Conservation (phyloP, 2,329 filamentous ascomycete species). For the Ceratocystis papillata region DNA sequence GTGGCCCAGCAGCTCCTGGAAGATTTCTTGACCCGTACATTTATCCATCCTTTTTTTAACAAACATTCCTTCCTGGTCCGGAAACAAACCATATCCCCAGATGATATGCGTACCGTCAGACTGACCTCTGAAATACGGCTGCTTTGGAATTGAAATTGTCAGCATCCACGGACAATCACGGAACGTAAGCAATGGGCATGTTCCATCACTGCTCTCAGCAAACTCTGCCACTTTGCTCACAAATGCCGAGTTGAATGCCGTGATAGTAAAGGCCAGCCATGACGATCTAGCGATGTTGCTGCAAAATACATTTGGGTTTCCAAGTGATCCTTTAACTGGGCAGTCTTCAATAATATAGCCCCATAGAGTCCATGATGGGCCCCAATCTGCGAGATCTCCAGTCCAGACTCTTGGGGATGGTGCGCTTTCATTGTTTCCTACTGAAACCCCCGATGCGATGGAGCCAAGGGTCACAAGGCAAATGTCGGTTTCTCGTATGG, state of each 20-base stretch:
- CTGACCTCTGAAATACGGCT: constrained; percentile 36
- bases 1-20: constrained; percentile 33
- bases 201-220: constrained; percentile 28
- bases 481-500: constrained; percentile 29
- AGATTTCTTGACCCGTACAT: constrained; percentile 35
- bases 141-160: constrained; percentile 34
- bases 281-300: constrained; percentile 31
- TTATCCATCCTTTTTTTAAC: constrained; percentile 34
- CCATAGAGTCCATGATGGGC: constrained; percentile 36
- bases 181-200: constrained; percentile 28
- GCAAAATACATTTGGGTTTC: constrained; percentile 32
- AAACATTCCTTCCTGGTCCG: constrained; percentile 31
- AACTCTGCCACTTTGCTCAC: constrained; percentile 29
- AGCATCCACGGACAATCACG: constrained; percentile 35
- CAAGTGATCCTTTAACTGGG: constrained; percentile 33
- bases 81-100: constrained; percentile 36
- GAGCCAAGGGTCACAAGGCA: constrained; percentile 34
- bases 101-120: constrained; percentile 31
- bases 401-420: neutral
- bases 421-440: constrained; percentile 17
- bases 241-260: constrained; percentile 30
- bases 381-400: constrained; percentile 30
- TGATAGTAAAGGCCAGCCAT: constrained; percentile 35
- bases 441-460: constrained; percentile 29
- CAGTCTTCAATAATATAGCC: constrained; percentile 32